Base-by-base conservation (phyloP, 345 rosid genomes). In the Eutrema yunnanense region DNA sequence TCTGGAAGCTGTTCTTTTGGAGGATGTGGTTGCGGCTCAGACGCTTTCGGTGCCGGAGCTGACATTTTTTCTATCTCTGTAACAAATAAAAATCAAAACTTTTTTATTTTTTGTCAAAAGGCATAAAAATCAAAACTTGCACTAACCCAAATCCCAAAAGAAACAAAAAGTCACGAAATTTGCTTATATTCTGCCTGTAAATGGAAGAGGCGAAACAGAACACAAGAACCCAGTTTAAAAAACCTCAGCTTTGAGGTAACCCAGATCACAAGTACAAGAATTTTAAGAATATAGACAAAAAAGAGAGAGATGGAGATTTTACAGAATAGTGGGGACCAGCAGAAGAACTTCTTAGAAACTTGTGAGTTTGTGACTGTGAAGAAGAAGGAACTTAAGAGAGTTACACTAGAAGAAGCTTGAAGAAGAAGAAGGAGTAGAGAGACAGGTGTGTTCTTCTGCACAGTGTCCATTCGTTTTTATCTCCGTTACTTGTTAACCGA, bases 1-100 rank as follows among this genome's bases (percentile, higher is more conserved):
- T 74, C 74, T 6, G 92, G 94, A 33, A 95, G 92, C 87, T 90
- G 99, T 76, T 90, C 97, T 76, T 87, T 95, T 3, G 97, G 81
- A 12, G 81, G 81, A 61, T 78, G 72, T 41, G 89, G 97, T 55
- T 82, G 88, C 33, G 96, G 85, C 55, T 82, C 92, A 44, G 90
- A 85, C 75, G 90, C 98, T 16, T 81, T 86, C 2, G 81, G 19
- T 78, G 89, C 89, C 7, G 80, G 62, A 27, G 81, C 78, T 12
- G 81, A 80, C 86, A 86, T 82, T 77, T 69, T 78, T 72, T 79
- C 37, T 41, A 30, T 16, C 71, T 62, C 75, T 79, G 73, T 51
- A 64, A 59, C 62, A 26, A n/a, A 38, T 3, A 13, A 37, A 73
- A 55, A 47, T 2, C 54, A 57, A 46, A 65, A 42, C 73, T 54